These are phyloP conservation scores for Phytopythium mirpurense DNA, from an alignment of 352 stramenopile genomes.

Conservation along the genomic window DNA sequence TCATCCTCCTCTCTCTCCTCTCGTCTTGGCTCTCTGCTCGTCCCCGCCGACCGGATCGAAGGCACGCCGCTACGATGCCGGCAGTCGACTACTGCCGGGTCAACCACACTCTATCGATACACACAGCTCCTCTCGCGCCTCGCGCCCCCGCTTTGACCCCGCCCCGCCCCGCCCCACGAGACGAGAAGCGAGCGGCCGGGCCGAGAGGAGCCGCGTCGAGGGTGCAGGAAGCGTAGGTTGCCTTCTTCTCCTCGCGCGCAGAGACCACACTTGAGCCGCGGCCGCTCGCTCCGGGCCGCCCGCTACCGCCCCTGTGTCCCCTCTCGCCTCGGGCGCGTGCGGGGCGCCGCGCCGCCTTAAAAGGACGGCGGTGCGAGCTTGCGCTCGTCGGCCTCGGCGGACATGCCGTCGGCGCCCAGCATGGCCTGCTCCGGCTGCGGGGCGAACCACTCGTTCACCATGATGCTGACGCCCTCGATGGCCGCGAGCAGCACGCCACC, in stretches of 20 bases:
- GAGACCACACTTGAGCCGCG: background rate
- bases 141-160: no score
- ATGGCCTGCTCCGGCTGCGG: slow-evolving; percentile 44
- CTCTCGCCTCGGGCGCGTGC: no score
- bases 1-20: no score
- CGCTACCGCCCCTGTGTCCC: slow-evolving; percentile 4
- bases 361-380: slow-evolving; percentile 84
- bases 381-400: slow-evolving; percentile 69
- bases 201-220: no score
- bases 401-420: slow-evolving; percentile 42
- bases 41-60: background rate
- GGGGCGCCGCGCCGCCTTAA: slow-evolving; percentile 18
- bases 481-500: slow-evolving; percentile 94
- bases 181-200: background rate
- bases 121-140: background rate
- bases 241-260: slow-evolving; percentile 1
- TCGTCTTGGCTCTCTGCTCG: no score
- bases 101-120: slow-evolving; percentile 1
- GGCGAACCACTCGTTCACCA: slow-evolving; percentile 87
- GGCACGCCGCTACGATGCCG: slow-evolving; percentile 7
- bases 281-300: background rate
- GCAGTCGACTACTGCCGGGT: slow-evolving; percentile 9
- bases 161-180: no score
- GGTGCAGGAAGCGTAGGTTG: slow-evolving; percentile 8
- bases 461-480: slow-evolving; percentile 98